These are phyloP conservation scores for Hypoxylon rubiginosum DNA, from an alignment of 2,329 filamentous ascomycete species.

Conservation along the genomic window DNA sequence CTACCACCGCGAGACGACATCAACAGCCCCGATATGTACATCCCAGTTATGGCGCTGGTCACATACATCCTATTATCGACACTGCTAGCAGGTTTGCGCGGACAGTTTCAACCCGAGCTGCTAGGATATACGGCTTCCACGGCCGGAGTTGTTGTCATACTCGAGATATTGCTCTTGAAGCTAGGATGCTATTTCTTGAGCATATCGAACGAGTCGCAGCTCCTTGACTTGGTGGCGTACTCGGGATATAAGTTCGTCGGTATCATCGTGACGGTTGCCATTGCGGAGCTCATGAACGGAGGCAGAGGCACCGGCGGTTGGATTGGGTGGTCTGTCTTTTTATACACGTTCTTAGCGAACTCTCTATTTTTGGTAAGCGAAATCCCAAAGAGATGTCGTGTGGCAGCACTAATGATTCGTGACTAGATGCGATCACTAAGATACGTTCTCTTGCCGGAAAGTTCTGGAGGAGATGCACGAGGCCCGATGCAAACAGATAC, in stretches of 20 bases:
- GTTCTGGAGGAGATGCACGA: conserved; percentile 72
- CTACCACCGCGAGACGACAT: conserved; percentile 93
- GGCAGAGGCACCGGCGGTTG: conserved; percentile 87
- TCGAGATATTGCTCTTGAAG: conserved; percentile 93
- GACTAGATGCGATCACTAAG: conserved; percentile 88
- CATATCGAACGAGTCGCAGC: conserved; percentile 93
- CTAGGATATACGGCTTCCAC: conserved; percentile 90
- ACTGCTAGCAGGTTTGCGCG: conserved; percentile 87
- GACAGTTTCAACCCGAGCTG: conserved; percentile 93
- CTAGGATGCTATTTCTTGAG: conserved; percentile 92
- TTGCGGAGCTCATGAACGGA: conserved; percentile 82
- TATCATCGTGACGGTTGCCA: conserved; percentile 87
- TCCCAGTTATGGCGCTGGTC: conserved; percentile 92
- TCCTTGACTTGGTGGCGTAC: conserved; percentile 95
- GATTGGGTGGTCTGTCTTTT: conserved; percentile 89
- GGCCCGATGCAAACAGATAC: conserved; percentile 79
- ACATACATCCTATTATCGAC: conserved; percentile 97
- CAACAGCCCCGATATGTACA: conserved; percentile 99
- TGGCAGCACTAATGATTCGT: conserved; percentile 33
- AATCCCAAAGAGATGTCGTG: background rate
- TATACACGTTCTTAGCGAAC: conserved; percentile 94
- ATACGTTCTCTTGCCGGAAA: conserved; percentile 94
- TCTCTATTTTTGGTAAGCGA: conserved; percentile 88
- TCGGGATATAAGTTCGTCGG: conserved; percentile 99
- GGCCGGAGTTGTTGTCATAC: conserved; percentile 83